Conservation (phyloP, 345 rosid species). For the Arabidopsis thaliana region TAIR10.1 NC_003076.8:1200501-1201000, state of each 20-base stretch:
- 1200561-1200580: constrained; percentile 37
- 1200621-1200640: constrained; percentile 36
- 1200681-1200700: constrained; percentile 48
- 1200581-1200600: constrained; percentile 33
- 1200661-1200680: constrained; percentile 31
- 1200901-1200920: constrained; percentile 36
- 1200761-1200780: constrained; percentile 23
- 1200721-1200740: constrained; percentile 48
- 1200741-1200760: constrained; percentile 44
- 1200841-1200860: constrained; percentile 36
- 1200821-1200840: constrained; percentile 39
- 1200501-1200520: constrained; percentile 43
- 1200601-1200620: constrained; percentile 28
- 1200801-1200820: constrained; percentile 35
- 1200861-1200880: constrained; percentile 44
- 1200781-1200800: constrained; percentile 41
- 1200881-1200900: constrained; percentile 37
- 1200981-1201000: constrained; percentile 21
- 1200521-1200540: constrained; percentile 40
- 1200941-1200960: constrained; percentile 33
- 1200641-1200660: constrained; percentile 42
- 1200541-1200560: constrained; percentile 46
- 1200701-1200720: constrained; percentile 36
- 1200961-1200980: constrained; percentile 36
- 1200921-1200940: constrained; percentile 42